phyloP scores from a whole-genome alignment of 1,284 basidiomycete species.

The Moniliophthora roreri region DNA sequence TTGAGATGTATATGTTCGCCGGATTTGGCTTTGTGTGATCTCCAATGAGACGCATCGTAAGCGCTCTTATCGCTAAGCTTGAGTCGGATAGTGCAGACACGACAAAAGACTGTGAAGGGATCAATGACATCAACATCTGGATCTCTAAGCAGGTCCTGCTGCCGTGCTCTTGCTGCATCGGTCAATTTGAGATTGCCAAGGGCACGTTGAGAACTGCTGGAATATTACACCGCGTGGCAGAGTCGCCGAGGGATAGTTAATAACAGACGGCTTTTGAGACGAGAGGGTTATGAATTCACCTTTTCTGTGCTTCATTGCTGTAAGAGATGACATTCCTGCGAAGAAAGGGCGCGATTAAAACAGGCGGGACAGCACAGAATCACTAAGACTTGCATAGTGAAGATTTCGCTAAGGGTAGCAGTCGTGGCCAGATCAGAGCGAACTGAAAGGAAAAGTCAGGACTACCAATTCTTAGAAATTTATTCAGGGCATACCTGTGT shows the following conservation, averaged over 20 bases:
- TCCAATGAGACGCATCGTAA: conserved; percentile 70
- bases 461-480: too few relatives aligned
- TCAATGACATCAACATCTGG: conserved; percentile 50
- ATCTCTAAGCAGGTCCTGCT: conserved; percentile 49
- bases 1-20: too few relatives aligned
- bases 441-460: too few relatives aligned
- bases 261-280: not conserved
- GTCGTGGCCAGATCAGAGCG: too few relatives aligned
- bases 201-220: not conserved
- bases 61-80: conserved; percentile 67
- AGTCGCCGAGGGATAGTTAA: not conserved
- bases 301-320: not conserved
- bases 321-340: too few relatives aligned
- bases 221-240: not conserved
- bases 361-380: too few relatives aligned
- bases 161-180: conserved; percentile 37
- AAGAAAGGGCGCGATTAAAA: too few relatives aligned
- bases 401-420: too few relatives aligned
- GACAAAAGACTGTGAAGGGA: conserved; percentile 55
- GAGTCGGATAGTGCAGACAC: conserved; percentile 53
- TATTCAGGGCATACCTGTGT: too few relatives aligned
- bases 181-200: conserved; percentile 10
- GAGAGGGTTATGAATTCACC: not conserved
- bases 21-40: conserved; percentile 45
- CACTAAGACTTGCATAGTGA: too few relatives aligned